A percentile compares a stretch with the other conserved stretches of the same genome.
phyloP scores from a whole-genome alignment of 352 stramenopile species.

The Peronosclerospora sorghi region DNA sequence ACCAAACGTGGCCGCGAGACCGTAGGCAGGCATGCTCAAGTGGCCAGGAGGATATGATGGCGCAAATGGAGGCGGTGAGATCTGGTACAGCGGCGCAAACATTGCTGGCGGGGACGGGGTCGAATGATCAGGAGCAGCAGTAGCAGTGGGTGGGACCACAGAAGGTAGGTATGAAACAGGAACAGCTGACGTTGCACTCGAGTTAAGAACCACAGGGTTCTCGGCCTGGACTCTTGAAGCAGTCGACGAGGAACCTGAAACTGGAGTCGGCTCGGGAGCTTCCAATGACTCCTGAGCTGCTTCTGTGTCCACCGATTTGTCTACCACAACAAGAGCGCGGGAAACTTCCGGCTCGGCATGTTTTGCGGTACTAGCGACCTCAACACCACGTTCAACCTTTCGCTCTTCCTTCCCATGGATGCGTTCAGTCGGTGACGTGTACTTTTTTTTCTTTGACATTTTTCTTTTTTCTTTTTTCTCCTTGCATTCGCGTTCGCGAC shows the following conservation, averaged over 20 bases:
- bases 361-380: conserved; percentile 5
- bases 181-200: conserved; percentile 1
- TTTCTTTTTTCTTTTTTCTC: conserved; percentile 34
- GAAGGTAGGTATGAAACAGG: conserved; percentile 1
- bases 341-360: conserved; percentile 21
- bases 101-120: conserved; percentile 6
- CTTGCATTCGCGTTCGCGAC: conserved; percentile 21
- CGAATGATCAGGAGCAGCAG: conserved; percentile 3
- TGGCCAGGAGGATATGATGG: conserved; percentile 21
- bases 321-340: conserved; percentile 40
- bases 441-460: conserved; percentile 46
- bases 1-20: conserved; percentile 26
- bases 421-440: conserved; percentile 38
- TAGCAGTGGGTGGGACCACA: conserved; percentile 2
- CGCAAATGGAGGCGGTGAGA: conserved; percentile 21
- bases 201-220: neutral
- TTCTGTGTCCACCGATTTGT: conserved; percentile 13
- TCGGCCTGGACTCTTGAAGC: conserved; percentile 5
- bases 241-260: conserved; percentile 1
- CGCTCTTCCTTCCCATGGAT: conserved; percentile 38
- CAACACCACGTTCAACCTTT: conserved; percentile 10
- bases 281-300: conserved; percentile 2
- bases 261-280: neutral
- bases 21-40: conserved; percentile 26
- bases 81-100: conserved; percentile 20